phyloP scores from a whole-genome alignment of 805 yeast species.

The Jamesozyma jinghongensis region DNA sequence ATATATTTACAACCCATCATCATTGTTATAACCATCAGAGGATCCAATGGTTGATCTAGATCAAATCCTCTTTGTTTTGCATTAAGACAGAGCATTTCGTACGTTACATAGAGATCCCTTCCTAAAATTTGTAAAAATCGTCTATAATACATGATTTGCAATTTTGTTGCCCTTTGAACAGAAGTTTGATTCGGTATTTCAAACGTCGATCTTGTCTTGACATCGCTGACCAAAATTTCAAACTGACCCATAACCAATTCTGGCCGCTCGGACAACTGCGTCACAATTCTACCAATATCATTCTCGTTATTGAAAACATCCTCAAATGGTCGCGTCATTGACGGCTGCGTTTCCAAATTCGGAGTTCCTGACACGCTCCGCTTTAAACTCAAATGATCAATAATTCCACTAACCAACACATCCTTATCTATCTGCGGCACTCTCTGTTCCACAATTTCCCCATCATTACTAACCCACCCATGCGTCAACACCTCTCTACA shows the following conservation, averaged over 20 bases:
- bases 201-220: constrained; percentile 47
- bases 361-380: too few species aligned
- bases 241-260: constrained; percentile 2
- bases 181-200: constrained; percentile 41
- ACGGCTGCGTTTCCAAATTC: constrained; percentile 9
- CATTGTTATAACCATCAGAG: constrained; percentile 33
- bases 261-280: not conserved
- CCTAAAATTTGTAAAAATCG: constrained; percentile 37
- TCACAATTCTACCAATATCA: too few species aligned
- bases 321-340: not conserved
- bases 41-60: constrained; percentile 40
- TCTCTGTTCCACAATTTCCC: too few species aligned
- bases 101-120: constrained; percentile 26
- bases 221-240: constrained; percentile 39
- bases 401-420: constrained; percentile 53
- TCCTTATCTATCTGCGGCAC: constrained; percentile 12
- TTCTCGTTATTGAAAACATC: too few species aligned
- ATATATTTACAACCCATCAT: constrained; percentile 32
- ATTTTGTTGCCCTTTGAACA: constrained; percentile 40
- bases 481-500: constrained; percentile 52
- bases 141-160: constrained; percentile 56
- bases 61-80: constrained; percentile 39
- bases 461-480: constrained; percentile 34
- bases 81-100: constrained; percentile 38
- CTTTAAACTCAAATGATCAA: constrained; percentile 47